Conservation (phyloP, 1,284 basidiomycete genomes). For the Naganishia sp. region DNA sequence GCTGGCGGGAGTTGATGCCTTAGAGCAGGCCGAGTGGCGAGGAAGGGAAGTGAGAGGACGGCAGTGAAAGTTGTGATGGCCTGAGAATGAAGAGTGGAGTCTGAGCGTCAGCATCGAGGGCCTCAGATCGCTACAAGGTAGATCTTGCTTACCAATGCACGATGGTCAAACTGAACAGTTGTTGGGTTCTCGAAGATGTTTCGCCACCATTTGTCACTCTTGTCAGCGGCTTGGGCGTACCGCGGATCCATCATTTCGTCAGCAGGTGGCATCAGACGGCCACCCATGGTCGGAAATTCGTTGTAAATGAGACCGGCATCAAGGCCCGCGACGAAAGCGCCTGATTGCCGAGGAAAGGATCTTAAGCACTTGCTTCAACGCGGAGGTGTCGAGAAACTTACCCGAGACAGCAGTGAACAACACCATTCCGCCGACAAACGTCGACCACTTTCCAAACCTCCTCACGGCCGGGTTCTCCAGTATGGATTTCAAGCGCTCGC, state of each 20-base stretch:
- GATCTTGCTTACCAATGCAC: slow-evolving; percentile 68
- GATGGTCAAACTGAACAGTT: slow-evolving; percentile 96
- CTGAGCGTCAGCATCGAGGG: neutral
- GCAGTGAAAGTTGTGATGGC: slow-evolving; percentile 78
- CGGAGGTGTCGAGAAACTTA: neutral
- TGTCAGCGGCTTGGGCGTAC: slow-evolving; percentile 70
- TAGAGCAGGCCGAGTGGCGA: slow-evolving; percentile 61
- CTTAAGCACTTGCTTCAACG: neutral
- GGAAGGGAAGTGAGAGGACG: slow-evolving; percentile 66
- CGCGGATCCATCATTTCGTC: slow-evolving; percentile 77
- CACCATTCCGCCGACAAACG: slow-evolving; percentile 70
- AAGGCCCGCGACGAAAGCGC: slow-evolving; percentile 95
- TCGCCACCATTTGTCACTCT: slow-evolving; percentile 80
- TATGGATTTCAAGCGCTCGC: slow-evolving; percentile 57
- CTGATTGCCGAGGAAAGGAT: slow-evolving; percentile 54
- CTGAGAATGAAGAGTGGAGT: slow-evolving; percentile 54
- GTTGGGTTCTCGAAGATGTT: slow-evolving; percentile 97
- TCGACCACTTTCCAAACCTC: slow-evolving; percentile 64
- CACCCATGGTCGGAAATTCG: slow-evolving; percentile 97
- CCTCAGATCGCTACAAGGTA: neutral
- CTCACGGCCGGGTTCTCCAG: slow-evolving; percentile 63
- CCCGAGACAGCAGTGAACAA: slow-evolving; percentile 76
- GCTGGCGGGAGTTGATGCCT: slow-evolving; percentile 67
- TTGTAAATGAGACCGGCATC: slow-evolving; percentile 97
- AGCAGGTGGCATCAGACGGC: slow-evolving; percentile 74